Conservation (phyloP, 2,329 filamentous ascomycete genomes). For the Neonectria magnoliae region DNA sequence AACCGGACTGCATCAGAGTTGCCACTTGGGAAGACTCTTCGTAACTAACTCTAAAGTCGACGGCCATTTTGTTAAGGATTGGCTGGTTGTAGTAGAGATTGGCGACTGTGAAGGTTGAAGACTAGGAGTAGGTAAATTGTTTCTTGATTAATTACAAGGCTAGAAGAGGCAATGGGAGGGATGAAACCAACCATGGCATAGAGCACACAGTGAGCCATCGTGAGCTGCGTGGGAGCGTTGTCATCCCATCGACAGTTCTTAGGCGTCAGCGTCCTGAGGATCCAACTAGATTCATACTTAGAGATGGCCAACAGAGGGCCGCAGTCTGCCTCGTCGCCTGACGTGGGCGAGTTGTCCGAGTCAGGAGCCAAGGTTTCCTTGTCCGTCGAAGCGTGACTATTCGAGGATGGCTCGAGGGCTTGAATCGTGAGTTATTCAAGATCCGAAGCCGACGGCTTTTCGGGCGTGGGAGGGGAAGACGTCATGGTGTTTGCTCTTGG, state of each 20-base stretch:
- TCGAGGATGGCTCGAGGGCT: background rate
- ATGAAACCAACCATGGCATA: constrained; percentile 68
- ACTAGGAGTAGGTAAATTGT: constrained; percentile 45
- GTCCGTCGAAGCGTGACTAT: constrained; percentile 6
- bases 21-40: constrained; percentile 74
- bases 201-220: constrained; percentile 73
- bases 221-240: constrained; percentile 73
- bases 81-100: constrained; percentile 87
- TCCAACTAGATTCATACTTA: constrained; percentile 37
- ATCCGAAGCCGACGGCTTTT: background rate
- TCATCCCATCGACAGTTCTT: constrained; percentile 75
- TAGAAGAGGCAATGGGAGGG: background rate
- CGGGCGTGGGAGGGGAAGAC: background rate
- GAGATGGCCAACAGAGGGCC: constrained; percentile 9
- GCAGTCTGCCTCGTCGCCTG: constrained; percentile 27
- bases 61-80: constrained; percentile 78
- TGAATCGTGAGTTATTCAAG: background rate
- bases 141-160: background rate
- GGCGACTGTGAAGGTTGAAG: constrained; percentile 75
- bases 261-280: constrained; percentile 58
- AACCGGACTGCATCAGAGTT: constrained; percentile 82
- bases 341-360: constrained; percentile 14
- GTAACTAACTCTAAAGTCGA: constrained; percentile 75
- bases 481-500: constrained; percentile 1
- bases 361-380: background rate